Evolutionary conservation across 768 basidiomycete species (phyloP), one percentile per base, ranked within the genome.

Genomic region (Amanita thiersii): DNA sequence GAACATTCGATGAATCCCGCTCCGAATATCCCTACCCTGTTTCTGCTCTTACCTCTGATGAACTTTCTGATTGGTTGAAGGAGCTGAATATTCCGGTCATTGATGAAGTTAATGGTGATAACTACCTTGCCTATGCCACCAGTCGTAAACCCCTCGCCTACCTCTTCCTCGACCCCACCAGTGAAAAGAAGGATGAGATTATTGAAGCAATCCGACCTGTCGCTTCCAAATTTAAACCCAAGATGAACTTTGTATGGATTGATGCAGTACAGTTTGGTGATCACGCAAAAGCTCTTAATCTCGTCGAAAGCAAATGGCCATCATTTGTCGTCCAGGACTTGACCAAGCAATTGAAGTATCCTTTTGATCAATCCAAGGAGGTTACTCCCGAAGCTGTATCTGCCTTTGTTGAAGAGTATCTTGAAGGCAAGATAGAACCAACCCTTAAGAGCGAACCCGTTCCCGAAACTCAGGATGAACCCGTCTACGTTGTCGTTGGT

Each of bases 191-290:
- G 51, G 73, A 86, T 10, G 67, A 69, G 21, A 61, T 81, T 37
- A 74, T 94, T 48, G 78, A 79, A 18, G 61, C 70, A 29, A 57
- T 97, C 51, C 78, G 70, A 51, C 81, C 89, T 6, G 60, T 94
- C 39, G 96, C 96, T 5, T 66, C 78, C 39, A 77, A 81, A 56
- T 78, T 77, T 71, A 90, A 87, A 65, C 74, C 79, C 52, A 81
- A 88, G 65, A 56, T 98, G 58, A 96, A 96, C 80, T 96, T 97
- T 60, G 94, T 98, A 47, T 94, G 83, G 81, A 98, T 99, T 52
- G 96, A 99, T 60, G 92, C 90, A 17, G 66, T 84, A 66, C 91
- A 92, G 61, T 99, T 92, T 53, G 79, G 77, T 53, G 94, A 98
- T 54, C 96, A 99, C 67, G 96, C 84, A 51, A 92, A 90, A 63